Conservation (phyloP, 345 rosid species). For the Angophora floribunda region DNA sequence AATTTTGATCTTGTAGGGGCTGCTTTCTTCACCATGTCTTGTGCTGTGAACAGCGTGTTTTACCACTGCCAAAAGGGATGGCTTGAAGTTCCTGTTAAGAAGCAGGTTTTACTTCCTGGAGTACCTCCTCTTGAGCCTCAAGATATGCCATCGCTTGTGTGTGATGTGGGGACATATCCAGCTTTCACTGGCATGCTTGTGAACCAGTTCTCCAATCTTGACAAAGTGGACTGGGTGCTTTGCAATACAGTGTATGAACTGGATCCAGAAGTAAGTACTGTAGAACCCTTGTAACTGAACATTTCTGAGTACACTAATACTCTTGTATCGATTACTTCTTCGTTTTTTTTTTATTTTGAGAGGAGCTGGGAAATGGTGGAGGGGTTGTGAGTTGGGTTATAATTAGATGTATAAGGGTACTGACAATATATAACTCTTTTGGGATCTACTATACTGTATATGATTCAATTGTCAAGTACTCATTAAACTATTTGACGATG, state of each 20-base stretch:
- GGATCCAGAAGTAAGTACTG: not conserved
- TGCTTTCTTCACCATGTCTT: not conserved
- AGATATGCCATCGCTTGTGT: not conserved
- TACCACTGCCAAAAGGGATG: not conserved
- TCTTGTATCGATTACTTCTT: not conserved
- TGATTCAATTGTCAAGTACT: not conserved
- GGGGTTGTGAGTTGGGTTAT: not conserved
- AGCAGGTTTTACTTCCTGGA: not conserved
- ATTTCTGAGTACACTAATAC: not conserved
- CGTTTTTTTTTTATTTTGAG: not conserved
- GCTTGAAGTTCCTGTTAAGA: not conserved
- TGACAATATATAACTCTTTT: not conserved
- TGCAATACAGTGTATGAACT: not conserved
- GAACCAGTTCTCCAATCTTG: not conserved
- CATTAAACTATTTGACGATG: not conserved
- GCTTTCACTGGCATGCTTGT: not conserved
- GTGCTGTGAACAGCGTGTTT: not conserved
- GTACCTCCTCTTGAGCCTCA: not conserved
- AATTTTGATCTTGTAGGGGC: not conserved
- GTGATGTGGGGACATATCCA: not conserved
- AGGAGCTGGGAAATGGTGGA: not conserved
- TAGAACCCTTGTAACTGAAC: not conserved
- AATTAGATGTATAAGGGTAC: not conserved
- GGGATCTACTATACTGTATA: not conserved
- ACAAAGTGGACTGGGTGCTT: not conserved